phyloP scores from a whole-genome alignment of 2,329 filamentous ascomycete species.

The Byssothecium circinans region DNA sequence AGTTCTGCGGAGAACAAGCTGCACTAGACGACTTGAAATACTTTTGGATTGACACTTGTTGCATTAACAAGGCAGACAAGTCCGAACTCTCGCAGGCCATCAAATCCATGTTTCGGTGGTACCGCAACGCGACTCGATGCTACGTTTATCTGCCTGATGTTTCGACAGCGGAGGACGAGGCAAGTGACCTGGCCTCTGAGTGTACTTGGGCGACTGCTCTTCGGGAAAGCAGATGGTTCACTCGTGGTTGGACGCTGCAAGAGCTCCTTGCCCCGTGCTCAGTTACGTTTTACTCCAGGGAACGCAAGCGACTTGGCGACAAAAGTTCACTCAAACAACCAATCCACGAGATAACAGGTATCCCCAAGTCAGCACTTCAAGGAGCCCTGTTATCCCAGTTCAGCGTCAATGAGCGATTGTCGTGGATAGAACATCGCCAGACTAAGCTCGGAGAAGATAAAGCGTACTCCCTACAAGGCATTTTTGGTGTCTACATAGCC shows the following conservation, averaged over 20 bases:
- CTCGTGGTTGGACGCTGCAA: slow-evolving; percentile 6
- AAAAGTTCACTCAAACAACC: slow-evolving; percentile 6
- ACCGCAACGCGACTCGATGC: background rate
- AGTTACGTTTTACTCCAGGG: slow-evolving; percentile 15
- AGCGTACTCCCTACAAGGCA: too few relatives aligned
- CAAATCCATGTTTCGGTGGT: slow-evolving; percentile 7
- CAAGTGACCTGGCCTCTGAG: too few relatives aligned
- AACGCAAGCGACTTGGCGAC: slow-evolving; percentile 8
- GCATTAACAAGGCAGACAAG: slow-evolving; percentile 6
- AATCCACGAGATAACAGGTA: slow-evolving; percentile 9
- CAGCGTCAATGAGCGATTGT: too few relatives aligned
- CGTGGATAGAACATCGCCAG: too few relatives aligned
- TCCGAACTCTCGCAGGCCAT: background rate
- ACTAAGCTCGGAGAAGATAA: too few relatives aligned
- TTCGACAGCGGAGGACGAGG: too few relatives aligned
- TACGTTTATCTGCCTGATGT: slow-evolving; percentile 3
- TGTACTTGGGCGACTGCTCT: background rate
- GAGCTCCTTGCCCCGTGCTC: slow-evolving; percentile 12
- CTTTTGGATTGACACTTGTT: too few relatives aligned
- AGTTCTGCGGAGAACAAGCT: too few relatives aligned
- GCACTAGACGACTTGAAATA: too few relatives aligned
- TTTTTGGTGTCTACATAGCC: too few relatives aligned
- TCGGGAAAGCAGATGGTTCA: slow-evolving; percentile 2
- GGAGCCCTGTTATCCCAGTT: too few relatives aligned
- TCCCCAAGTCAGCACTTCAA: slow-evolving; percentile 4